These are phyloP conservation scores for Quercus phellos DNA, from an alignment of 331 rosid species.

Conservation along the genomic window DNA sequence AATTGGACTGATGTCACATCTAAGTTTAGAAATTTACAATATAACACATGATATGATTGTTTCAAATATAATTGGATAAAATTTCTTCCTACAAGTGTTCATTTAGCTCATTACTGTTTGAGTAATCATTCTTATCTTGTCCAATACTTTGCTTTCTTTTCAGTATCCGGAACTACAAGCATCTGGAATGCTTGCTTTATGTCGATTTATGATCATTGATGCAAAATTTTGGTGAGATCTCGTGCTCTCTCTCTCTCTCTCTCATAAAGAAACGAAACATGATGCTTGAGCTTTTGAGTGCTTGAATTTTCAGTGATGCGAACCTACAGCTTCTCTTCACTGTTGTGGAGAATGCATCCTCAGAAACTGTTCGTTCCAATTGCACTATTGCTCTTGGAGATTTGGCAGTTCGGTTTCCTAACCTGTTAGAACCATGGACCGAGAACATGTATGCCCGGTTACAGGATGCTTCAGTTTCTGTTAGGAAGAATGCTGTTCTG, in stretches of 20 bases:
- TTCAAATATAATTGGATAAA: neutral
- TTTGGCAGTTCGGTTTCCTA: slow-evolving; percentile 93
- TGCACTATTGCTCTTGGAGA: slow-evolving; percentile 94
- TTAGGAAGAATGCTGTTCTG: slow-evolving; percentile 91
- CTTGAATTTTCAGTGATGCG: slow-evolving; percentile 51
- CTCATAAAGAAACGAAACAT: neutral
- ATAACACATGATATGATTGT: neutral
- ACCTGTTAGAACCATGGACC: slow-evolving; percentile 95
- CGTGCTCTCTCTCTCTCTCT: slow-evolving; percentile 5
- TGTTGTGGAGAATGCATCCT: slow-evolving; percentile 68
- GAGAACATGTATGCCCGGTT: slow-evolving; percentile 90
- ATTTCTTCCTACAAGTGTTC: neutral
- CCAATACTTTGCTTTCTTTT: slow-evolving; percentile 21
- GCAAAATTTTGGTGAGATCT: slow-evolving; percentile 78
- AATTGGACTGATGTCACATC: neutral
- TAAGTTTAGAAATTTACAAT: neutral
- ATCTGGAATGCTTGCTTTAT: slow-evolving; percentile 92
- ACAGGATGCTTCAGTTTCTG: slow-evolving; percentile 67
- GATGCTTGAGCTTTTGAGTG: slow-evolving; percentile 16
- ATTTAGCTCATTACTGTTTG: neutral
- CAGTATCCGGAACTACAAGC: slow-evolving; percentile 97
- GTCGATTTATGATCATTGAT: slow-evolving; percentile 91
- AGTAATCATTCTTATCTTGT: neutral
- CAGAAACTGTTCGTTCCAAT: slow-evolving; percentile 91
- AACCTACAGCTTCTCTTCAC: slow-evolving; percentile 98